Base-by-base conservation (phyloP, 2,329 filamentous ascomycete species). In the Aspergillus hortae region DNA sequence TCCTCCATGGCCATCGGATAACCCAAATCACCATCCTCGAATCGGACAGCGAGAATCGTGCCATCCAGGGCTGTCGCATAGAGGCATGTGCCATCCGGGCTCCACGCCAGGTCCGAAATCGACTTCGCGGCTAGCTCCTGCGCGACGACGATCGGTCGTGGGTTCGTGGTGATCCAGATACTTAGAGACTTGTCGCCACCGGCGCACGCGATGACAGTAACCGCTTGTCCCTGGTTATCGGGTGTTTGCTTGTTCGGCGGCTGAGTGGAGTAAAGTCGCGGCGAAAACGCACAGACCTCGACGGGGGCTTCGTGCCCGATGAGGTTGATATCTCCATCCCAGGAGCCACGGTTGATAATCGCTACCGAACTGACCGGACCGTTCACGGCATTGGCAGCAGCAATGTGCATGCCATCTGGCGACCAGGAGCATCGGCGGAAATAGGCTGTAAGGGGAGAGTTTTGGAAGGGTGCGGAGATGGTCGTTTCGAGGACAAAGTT, bases 351-450 rank as follows among this genome's bases (percentile, higher is more conserved):
- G 66, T 94, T 91, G 51, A 99, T 90, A 53, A 99, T 97, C 4
- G 94, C 92, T 30, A 97, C 92, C 0, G 92, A 96, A 74, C 90
- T 96, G 21, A 99, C 94, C 1, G 94, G 95, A 0, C 94, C 94
- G 67, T 99, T 99, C 17, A 96, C 92, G 0, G 94, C 92, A 69
- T 99, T 99, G 6, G 94, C 90, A 4, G 94, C 94, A 3, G 94
- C 94, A 56, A 99, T 97, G 63, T 97, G 92, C 64, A 92, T 92
- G 6, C 94, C 94, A 69, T 99, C 94, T 0, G 94, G 95, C 2
- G 91, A 96, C 94, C 94, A 99, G 1, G 92, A 97, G 69, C 92
- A 97, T 57, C 94, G 81, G 55, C 94, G 84, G 68, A 99, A 99
- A 71, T 99, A 99, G 1, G 94, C 97, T 0, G 94, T 99, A 7